A percentile compares a stretch with the other conserved stretches of the same genome.
Conservation (phyloP, 257 asterid species). For the Sherardia arvensis region DNA sequence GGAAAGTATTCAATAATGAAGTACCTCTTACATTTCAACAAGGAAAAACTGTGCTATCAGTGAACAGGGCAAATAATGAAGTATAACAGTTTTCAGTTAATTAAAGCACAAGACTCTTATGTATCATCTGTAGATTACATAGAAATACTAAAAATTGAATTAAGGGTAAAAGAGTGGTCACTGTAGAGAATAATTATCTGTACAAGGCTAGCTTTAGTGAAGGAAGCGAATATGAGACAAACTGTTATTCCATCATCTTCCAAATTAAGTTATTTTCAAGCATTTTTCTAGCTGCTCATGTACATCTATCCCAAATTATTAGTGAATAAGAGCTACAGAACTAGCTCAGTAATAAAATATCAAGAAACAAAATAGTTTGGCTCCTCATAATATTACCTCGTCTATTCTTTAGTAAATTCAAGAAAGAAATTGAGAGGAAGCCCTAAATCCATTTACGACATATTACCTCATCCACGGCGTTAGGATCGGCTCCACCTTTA, state of each 20-base stretch:
- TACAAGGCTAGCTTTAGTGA: background rate
- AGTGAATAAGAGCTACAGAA: background rate
- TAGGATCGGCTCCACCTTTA: conserved; percentile 88
- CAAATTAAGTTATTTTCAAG: background rate
- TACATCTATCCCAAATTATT: background rate
- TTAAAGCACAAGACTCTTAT: background rate
- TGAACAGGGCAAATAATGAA: background rate
- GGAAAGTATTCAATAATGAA: background rate
- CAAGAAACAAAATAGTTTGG: background rate
- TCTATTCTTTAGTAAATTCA: background rate
- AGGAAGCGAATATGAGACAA: background rate
- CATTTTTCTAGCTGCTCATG: too few relatives aligned
- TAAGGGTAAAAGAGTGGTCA: background rate
- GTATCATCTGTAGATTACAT: background rate
- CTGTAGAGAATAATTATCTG: background rate
- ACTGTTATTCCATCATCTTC: background rate
- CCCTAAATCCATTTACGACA: background rate
- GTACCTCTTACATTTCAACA: background rate
- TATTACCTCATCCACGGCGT: conserved; percentile 67
- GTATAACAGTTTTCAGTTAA: background rate
- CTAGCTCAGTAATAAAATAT: background rate
- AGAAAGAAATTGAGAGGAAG: conserved; percentile 7
- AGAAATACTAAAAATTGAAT: background rate
- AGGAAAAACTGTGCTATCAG: background rate
- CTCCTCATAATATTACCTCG: background rate